These are phyloP conservation scores for Colletotrichum trifolii DNA, from an alignment of 2,329 filamentous ascomycete species.

Conservation along the genomic window DNA sequence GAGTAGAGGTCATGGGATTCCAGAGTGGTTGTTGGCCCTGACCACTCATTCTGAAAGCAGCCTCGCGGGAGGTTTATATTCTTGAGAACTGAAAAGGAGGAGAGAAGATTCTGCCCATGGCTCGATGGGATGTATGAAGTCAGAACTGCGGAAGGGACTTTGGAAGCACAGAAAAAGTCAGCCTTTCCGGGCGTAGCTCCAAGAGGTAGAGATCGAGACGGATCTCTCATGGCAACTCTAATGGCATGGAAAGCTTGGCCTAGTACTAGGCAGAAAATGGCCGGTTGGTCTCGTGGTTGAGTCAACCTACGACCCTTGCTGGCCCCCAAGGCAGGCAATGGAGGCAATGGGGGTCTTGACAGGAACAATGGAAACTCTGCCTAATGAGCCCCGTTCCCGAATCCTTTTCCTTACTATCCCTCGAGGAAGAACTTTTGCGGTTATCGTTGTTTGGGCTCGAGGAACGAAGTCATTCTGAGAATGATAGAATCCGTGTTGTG, in stretches of 20 bases:
- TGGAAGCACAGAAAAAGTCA: conserved; percentile 17
- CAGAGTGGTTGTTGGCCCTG: conserved; percentile 19
- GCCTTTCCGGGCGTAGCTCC: conserved; percentile 12
- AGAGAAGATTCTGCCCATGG: background rate
- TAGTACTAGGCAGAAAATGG: conserved; percentile 22
- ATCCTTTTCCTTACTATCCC: background rate
- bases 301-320: conserved; percentile 20
- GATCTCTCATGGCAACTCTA: conserved; percentile 12
- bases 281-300: conserved; percentile 18
- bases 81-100: background rate
- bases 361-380: conserved; percentile 18
- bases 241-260: conserved; percentile 10
- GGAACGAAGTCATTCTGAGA: conserved; percentile 3
- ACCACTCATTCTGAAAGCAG: conserved; percentile 28
- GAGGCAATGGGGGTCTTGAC: conserved; percentile 3
- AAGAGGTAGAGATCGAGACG: background rate
- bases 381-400: conserved; percentile 22
- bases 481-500: background rate
- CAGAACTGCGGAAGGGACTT: conserved; percentile 26
- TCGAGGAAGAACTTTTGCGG: conserved; percentile 31
- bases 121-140: conserved; percentile 4
- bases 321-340: conserved; percentile 24
- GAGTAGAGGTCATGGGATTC: conserved; percentile 13
- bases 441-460: conserved; percentile 10
- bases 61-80: conserved; percentile 29